Evolutionary conservation across 176 grass and related monocot species (phyloP).

Genomic region (Saccharum officinarum): DNA sequence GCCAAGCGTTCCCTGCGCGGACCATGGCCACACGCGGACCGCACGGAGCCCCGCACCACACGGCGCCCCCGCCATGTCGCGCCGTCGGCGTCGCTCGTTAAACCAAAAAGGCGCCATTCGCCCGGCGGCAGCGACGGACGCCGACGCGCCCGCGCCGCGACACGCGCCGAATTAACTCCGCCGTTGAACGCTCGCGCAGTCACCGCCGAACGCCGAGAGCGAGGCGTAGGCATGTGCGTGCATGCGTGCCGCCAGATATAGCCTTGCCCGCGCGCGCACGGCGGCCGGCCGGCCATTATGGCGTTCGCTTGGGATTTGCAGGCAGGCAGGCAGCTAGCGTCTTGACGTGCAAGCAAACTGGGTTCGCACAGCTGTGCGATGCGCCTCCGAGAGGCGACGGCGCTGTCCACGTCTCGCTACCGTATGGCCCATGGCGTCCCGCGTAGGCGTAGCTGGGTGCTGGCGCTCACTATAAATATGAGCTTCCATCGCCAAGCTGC

Average conservation of each 20-base stretch:
- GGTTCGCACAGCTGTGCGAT: slow-evolving; percentile 29
- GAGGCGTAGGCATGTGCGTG: neutral
- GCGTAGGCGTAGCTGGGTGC: neutral
- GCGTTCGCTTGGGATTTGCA: neutral
- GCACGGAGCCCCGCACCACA: neutral
- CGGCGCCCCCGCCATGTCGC: neutral
- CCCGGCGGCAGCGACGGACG: slow-evolving; percentile 1
- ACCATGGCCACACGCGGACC: neutral
- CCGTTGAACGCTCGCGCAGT: slow-evolving; percentile 7
- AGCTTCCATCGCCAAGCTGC: neutral
- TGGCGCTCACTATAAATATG: neutral
- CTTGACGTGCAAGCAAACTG: neutral
- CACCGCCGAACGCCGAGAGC: neutral
- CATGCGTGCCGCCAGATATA: neutral
- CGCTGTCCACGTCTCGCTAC: neutral
- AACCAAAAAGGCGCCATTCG: neutral
- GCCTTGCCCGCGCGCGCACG: neutral
- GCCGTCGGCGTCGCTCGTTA: neutral
- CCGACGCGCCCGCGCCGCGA: neutral
- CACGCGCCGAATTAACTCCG: neutral
- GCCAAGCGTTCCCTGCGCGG: neutral
- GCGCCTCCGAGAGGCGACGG: neutral
- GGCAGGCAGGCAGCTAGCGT: neutral
- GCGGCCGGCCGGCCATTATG: neutral
- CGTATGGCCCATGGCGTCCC: slow-evolving; percentile 19